Base-by-base conservation (phyloP, 1,139 yeast genomes). In the Diutina pseudorugosa region DNA sequence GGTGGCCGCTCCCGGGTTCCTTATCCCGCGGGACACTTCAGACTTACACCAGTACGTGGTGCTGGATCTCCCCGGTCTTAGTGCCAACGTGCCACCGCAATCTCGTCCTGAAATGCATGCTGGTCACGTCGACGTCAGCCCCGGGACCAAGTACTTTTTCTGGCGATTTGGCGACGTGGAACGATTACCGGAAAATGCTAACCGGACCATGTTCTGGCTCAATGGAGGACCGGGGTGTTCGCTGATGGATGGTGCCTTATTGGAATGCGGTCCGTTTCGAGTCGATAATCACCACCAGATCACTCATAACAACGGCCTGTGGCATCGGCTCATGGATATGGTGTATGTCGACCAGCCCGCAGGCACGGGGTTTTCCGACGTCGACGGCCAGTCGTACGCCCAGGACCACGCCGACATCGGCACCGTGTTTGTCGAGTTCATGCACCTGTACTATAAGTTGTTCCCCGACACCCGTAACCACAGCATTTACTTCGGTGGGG, bases 151-250 rank as follows among this genome's bases (percentile, higher is more conserved):
- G 58, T 77, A 88, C 63, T 93, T 86, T 65, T 93, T 90, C 65
- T 90, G 97, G 97, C 69, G 70, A 47, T 53, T 62, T 8, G 65
- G 67, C 0, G 67, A 65, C 51, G 66, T 68, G 44, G 5, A 25
- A 3, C 11, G 21, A 11, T 7, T 45, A 5, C 49, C 49, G 12
- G 49, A 45, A 45, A 45, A 45, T 21, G 9, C 3, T 20, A 62
- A 72, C 47, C 71, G 78, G 36, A 71, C 87, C 19, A 73, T 83
- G 7, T 75, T 90, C 55, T 93, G 98, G 98, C 75, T 93, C 33
- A 93, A 94, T 65, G 99, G 99, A 47, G 96, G 96, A 0, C 96
- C 96, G 0, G 99, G 99, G 0, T 93, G 99, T 65, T 89, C 97
- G 2, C 89, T 96, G 0, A 82, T 93, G 94, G 98, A 93, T 67